A percentile compares a stretch with the other conserved stretches of the same genome.
These are phyloP conservation scores for Haplosporangium gracile DNA, from an alignment of 192 early-diverging fungal genomes.

Conservation along the genomic window DNA sequence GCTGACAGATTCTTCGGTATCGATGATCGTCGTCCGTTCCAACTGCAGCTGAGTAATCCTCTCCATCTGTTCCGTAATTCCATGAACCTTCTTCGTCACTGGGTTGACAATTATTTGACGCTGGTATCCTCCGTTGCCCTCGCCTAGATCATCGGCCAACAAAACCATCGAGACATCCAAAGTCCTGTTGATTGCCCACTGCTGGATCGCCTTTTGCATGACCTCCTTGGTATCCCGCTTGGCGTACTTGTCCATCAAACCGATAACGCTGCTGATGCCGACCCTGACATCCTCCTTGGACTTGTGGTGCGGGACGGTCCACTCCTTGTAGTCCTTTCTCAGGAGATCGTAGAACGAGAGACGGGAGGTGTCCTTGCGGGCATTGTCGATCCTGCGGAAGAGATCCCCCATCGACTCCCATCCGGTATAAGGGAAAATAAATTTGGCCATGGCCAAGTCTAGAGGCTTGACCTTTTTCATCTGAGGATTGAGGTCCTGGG, in stretches of 20 bases:
- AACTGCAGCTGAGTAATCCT: slow-evolving; percentile 50
- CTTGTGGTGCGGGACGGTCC: slow-evolving; percentile 59
- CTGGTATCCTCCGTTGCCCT: slow-evolving; percentile 66
- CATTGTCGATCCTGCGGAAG: slow-evolving; percentile 66
- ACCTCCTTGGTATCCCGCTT: slow-evolving; percentile 58
- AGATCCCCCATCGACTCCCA: slow-evolving; percentile 8
- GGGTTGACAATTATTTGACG: slow-evolving; percentile 70
- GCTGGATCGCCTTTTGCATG: slow-evolving; percentile 29
- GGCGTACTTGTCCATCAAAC: slow-evolving; percentile 63
- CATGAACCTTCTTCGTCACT: slow-evolving; percentile 13
- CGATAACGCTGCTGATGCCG: slow-evolving; percentile 74
- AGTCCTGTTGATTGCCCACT: slow-evolving; percentile 54
- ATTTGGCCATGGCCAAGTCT: slow-evolving; percentile 55
- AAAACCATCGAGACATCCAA: slow-evolving; percentile 64
- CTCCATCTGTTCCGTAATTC: slow-evolving; percentile 53
- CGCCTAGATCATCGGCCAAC: slow-evolving; percentile 70
- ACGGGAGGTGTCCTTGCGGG: slow-evolving; percentile 62
- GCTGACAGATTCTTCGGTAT: slow-evolving; percentile 15
- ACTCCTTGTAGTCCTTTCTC: slow-evolving; percentile 85
- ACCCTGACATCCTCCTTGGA: slow-evolving; percentile 53
- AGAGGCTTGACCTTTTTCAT: slow-evolving; percentile 63
- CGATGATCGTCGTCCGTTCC: slow-evolving; percentile 15
- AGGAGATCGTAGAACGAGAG: slow-evolving; percentile 68
- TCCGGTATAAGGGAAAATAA: slow-evolving; percentile 53
- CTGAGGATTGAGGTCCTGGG: slow-evolving; percentile 65